A percentile compares a stretch with the other conserved stretches of the same genome.
These are phyloP conservation scores for Phytophthora litchii DNA, from an alignment of 352 stramenopile genomes.

Conservation along the genomic window DNA sequence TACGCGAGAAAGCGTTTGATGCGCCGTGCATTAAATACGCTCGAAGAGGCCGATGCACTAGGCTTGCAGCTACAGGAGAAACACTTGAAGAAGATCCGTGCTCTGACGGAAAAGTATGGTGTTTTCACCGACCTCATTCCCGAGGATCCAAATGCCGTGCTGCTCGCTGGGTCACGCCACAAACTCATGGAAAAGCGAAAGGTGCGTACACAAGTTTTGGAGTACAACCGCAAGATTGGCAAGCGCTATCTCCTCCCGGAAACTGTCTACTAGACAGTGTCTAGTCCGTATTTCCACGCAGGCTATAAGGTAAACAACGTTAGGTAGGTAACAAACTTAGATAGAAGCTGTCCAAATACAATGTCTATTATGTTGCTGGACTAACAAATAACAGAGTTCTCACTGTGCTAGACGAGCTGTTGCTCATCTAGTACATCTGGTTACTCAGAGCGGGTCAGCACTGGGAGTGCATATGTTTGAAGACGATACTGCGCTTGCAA, in stretches of 20 bases:
- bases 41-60: constrained; percentile 64
- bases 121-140: constrained; percentile 83
- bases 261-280: constrained; percentile 29
- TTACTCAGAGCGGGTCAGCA: too few relatives aligned
- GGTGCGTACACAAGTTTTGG: constrained; percentile 68
- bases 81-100: constrained; percentile 74
- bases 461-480: too few relatives aligned
- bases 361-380: too few relatives aligned
- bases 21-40: constrained; percentile 64
- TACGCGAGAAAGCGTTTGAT: constrained; percentile 71
- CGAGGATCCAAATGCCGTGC: constrained; percentile 74
- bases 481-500: too few relatives aligned
- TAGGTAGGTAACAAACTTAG: constrained; percentile 9
- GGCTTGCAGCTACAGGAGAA: constrained; percentile 64
- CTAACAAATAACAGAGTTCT: too few relatives aligned
- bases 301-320: constrained; percentile 1
- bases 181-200: constrained; percentile 84
- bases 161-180: constrained; percentile 61
- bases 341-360: constrained; percentile 9
- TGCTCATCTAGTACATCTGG: too few relatives aligned
- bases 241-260: constrained; percentile 75
- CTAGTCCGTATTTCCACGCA: too few relatives aligned
- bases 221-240: constrained; percentile 76
- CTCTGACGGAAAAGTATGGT: constrained; percentile 64
- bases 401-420: too few relatives aligned